These are phyloP conservation scores for Sechiopsis laciniata DNA, from an alignment of 306 rosid species.

Conservation along the genomic window DNA sequence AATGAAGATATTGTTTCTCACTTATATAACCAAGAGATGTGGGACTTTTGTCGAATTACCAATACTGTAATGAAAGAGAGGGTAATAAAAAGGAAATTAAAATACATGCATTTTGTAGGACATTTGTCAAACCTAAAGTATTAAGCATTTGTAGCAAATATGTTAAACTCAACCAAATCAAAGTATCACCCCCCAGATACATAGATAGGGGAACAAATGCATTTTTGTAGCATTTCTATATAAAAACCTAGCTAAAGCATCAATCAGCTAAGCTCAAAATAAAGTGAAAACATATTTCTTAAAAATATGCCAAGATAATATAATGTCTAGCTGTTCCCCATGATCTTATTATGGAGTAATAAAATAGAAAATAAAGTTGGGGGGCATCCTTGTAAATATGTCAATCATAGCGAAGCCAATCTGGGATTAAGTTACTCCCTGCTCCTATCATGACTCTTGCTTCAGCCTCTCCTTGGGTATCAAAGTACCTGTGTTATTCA, in stretches of 20 bases:
- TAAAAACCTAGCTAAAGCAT: background rate
- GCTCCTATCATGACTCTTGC: background rate
- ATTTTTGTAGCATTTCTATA: background rate
- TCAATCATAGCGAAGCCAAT: conserved; percentile 7
- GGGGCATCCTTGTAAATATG: background rate
- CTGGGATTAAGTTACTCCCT: conserved; percentile 17
- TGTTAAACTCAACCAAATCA: no score
- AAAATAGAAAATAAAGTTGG: background rate
- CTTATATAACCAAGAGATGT: no score
- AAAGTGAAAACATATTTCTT: background rate
- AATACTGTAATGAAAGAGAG: no score
- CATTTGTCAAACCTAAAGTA: background rate
- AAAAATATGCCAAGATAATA: background rate
- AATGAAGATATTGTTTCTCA: no score
- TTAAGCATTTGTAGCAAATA: background rate
- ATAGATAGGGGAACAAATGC: background rate
- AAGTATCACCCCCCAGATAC: background rate
- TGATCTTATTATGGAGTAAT: background rate
- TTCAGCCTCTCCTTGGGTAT: background rate
- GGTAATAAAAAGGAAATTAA: no score
- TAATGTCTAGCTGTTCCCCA: background rate
- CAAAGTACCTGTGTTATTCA: conserved; percentile 1
- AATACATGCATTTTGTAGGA: background rate
- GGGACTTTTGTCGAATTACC: no score
- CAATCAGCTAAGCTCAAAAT: background rate